Base-by-base conservation (phyloP, 1,284 basidiomycete species). In the Microstroma glucosiphilum region DNA sequence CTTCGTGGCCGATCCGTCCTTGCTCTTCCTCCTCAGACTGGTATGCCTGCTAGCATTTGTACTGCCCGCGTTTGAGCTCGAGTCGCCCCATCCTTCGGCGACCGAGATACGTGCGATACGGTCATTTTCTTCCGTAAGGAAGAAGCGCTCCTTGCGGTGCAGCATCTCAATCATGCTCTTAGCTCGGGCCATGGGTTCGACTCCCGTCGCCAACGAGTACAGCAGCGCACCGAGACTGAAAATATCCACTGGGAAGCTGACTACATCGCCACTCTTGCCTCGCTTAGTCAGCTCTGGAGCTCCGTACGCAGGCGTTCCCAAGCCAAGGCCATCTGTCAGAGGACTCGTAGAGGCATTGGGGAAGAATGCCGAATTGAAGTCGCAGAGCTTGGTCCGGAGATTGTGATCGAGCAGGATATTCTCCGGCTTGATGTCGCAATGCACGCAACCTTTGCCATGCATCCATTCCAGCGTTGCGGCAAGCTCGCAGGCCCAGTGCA, bases 291-390 rank as follows among this genome's bases (percentile, higher is more conserved):
- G 65, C 56, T 78, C 76, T 4, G 76, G 76, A 17, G 76, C 76
- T 30, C 72, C 69, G 59, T 75, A 78, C 1, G 75, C 73, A 12
- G 76, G 76, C 21, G 76, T 78, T 13, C 76, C 76, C n/a, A 77
- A 60, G 0, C 74, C 72, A 1, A 70, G 57, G 6, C 69, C 69
- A 59, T 77, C 75, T 4, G 68, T 68, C 0, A 72, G 71, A 12
- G 72, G 75, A 43, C 65, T 69, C 51, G 58, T 60, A 15, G 56
- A 40, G 0, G 75, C 67, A 42, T 69, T 70, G 46, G 72, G 70
- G 30, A 77, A 78, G 17, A 77, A 66, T n/a, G 76, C 75, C 17
- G 76, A 75, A 46, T 75, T 74, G 46, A 79, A 78, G 53, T 79
- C 77, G 62, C 74, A 76, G 2, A 79, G 63, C 61, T 78, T 77